These are phyloP conservation scores for Cyclaneusma minus DNA, from an alignment of 2,329 filamentous ascomycete species.

Conservation along the genomic window DNA sequence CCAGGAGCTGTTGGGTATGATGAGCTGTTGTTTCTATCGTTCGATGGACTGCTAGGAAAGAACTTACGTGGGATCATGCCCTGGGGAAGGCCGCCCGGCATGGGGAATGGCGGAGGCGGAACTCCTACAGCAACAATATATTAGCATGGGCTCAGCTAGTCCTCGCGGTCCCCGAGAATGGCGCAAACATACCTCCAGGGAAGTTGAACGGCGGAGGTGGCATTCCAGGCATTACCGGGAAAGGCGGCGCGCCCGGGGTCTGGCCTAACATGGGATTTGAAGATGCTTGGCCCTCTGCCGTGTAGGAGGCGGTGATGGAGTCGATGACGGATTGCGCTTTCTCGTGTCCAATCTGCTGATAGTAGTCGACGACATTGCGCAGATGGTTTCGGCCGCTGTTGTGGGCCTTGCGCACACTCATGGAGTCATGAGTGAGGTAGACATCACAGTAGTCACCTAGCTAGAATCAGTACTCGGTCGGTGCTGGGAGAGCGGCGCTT, in stretches of 20 bases:
- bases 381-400: constrained; percentile 94
- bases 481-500: constrained; percentile 4
- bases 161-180: constrained; percentile 12
- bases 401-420: constrained; percentile 98
- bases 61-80: constrained; percentile 40
- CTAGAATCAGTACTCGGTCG: constrained; percentile 12
- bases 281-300: constrained; percentile 77
- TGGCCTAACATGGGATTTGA: constrained; percentile 71
- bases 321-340: constrained; percentile 98
- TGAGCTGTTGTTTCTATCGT: neutral
- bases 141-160: neutral
- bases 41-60: constrained; percentile 1
- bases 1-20: constrained; percentile 29
- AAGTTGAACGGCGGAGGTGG: constrained; percentile 45
- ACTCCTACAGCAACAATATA: constrained; percentile 15
- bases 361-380: constrained; percentile 96
- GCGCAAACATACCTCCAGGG: constrained; percentile 32
- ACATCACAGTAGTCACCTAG: constrained; percentile 96
- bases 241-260: constrained; percentile 35
- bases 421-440: constrained; percentile 98
- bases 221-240: constrained; percentile 19
- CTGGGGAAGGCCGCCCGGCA: constrained; percentile 23
- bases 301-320: constrained; percentile 91
- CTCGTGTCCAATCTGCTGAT: constrained; percentile 97
- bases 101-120: constrained; percentile 40